Base-by-base conservation (phyloP, 2,329 filamentous ascomycete genomes). In the Pestalotiopsis sp. region DNA sequence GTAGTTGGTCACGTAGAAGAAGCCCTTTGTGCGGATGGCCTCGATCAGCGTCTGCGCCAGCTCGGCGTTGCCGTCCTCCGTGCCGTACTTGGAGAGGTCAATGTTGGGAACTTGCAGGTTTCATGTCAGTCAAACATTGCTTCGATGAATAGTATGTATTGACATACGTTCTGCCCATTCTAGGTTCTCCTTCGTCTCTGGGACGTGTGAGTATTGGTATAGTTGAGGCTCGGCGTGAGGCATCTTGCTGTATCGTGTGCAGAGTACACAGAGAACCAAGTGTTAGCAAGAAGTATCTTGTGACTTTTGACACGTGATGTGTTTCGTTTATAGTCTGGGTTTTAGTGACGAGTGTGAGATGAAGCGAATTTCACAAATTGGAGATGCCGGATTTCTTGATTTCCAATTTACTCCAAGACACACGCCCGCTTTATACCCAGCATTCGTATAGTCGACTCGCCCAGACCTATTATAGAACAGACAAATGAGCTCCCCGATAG, bases 1-100 rank as follows among this genome's bases (percentile, higher is more conserved):
- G 72, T 87, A 91, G 77, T 91, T 90, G 69, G 85, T 88, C 1
- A 90, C 85, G 68, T 89, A 89, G 76, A 90, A 90, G 79, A 90
- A 87, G 4, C 86, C 85, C 66, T 80, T 81, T 5, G 75, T 80
- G 1, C 78, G 77, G 59, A 80, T 74, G 0, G 79, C 78, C 5
- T 80, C 74, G 14, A 80, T 74, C 0, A 80, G 73, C 0, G 71
- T 73, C 12, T 75, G 61, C 0, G 78, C 73, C 2, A 81, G 75
- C 2, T 74, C 69, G 0, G 67, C 67, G 61, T 80, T 80, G 0
- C 79, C 79, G 31, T 78, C 70, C 0, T 74, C 66, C 0, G 77
- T 79, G 0, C 78, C 78, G 31, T 81, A 81, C 13, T 75, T 74
- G 4, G 78, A 75, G 0, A 81, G 71, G 13, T 81, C 79, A 12